phyloP scores from a whole-genome alignment of 208 protist species.

The Novymonas esmeraldas region DNA sequence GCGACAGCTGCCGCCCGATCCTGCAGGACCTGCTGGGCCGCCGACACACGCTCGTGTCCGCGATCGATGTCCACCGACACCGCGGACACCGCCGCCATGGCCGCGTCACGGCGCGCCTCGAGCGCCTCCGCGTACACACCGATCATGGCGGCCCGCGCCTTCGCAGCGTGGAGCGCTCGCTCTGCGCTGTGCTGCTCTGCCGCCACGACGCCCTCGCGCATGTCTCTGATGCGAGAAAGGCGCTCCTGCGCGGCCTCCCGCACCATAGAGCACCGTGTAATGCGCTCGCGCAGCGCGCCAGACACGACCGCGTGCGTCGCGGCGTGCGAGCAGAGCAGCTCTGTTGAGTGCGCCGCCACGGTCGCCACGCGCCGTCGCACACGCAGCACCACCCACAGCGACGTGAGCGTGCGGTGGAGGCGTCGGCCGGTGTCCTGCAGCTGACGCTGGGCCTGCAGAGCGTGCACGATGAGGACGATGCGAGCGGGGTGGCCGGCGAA shows the following conservation, averaged over 20 bases:
- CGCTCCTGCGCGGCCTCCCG: background rate
- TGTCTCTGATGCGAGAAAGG: background rate
- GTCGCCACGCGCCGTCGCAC: background rate
- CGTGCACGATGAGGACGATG: slow-evolving; percentile 45
- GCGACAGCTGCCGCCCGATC: background rate
- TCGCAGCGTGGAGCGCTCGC: background rate
- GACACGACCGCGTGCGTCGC: background rate
- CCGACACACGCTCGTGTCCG: background rate
- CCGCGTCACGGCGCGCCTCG: background rate
- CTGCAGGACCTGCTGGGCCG: slow-evolving; percentile 1
- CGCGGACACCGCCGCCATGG: slow-evolving; percentile 12
- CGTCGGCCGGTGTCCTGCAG: slow-evolving; percentile 2
- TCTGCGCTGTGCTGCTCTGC: background rate
- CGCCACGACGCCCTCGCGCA: slow-evolving; percentile 1
- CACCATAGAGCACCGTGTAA: background rate
- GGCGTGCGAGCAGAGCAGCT: slow-evolving; percentile 5
- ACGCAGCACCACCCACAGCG: background rate
- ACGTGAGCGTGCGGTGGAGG: slow-evolving; percentile 1
- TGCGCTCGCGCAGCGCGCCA: background rate
- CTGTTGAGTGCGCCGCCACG: background rate
- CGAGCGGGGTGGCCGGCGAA: slow-evolving; percentile 50
- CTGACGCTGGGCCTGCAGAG: slow-evolving; percentile 48
- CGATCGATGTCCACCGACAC: slow-evolving; percentile 24
- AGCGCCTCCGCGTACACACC: slow-evolving; percentile 8
- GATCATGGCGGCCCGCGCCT: background rate